phyloP scores from a whole-genome alignment of 2,329 filamentous ascomycete species.

The Claviceps fusiformis region DNA sequence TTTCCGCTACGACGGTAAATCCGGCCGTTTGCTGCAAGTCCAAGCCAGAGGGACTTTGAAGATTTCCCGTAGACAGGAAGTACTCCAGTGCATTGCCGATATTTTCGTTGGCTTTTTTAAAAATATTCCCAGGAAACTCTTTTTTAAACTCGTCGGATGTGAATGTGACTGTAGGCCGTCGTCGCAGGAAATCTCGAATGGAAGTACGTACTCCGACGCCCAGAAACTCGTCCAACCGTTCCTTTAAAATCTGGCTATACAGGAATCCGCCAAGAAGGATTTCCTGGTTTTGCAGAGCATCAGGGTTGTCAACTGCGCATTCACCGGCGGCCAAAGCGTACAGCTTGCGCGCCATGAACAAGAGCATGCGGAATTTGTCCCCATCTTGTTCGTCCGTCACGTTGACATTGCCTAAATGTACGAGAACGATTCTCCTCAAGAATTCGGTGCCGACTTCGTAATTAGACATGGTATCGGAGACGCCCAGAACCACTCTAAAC shows the following conservation, averaged over 20 bases:
- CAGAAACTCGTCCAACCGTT: conserved; percentile 82
- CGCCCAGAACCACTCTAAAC: conserved; percentile 76
- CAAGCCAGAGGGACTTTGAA: conserved; percentile 79
- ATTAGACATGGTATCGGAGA: conserved; percentile 72
- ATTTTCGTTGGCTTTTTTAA: conserved; percentile 75
- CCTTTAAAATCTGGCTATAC: conserved; percentile 92
- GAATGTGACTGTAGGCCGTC: conserved; percentile 53
- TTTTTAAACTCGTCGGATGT: conserved; percentile 62
- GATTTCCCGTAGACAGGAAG: conserved; percentile 89
- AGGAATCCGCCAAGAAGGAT: conserved; percentile 85
- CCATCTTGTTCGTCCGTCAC: conserved; percentile 73
- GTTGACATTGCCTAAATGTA: conserved; percentile 76
- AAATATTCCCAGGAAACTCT: conserved; percentile 66
- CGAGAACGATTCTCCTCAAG: conserved; percentile 74
- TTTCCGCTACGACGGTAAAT: conserved; percentile 93
- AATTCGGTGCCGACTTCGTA: conserved; percentile 88
- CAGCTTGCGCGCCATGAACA: conserved; percentile 94
- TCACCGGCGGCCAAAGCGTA: conserved; percentile 88
- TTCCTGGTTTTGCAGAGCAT: conserved; percentile 93
- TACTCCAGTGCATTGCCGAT: conserved; percentile 81
- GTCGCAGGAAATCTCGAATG: conserved; percentile 43
- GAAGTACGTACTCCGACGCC: conserved; percentile 35
- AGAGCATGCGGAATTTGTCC: conserved; percentile 86
- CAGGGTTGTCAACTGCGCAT: conserved; percentile 86
- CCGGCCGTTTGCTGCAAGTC: conserved; percentile 91